phyloP scores from a whole-genome alignment of 139 green algal species.

The Chlorella sp. region DNA sequence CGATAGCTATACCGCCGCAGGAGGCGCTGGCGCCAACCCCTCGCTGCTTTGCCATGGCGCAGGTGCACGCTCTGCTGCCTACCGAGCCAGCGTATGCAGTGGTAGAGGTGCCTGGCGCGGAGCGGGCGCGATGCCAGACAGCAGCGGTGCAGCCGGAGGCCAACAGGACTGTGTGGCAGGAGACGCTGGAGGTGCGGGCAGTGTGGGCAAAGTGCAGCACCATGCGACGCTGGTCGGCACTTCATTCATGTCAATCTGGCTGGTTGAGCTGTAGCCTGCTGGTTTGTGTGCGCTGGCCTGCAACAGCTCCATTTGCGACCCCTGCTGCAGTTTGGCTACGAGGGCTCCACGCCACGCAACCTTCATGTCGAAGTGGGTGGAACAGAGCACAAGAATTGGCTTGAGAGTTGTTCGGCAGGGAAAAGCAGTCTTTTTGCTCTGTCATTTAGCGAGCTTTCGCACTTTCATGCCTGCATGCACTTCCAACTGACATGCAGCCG shows the following conservation, averaged over 20 bases:
- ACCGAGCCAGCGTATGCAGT: background rate
- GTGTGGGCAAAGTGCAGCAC: background rate
- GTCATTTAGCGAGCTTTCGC: too few relatives aligned
- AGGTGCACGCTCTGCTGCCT: conserved; percentile 23
- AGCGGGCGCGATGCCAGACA: background rate
- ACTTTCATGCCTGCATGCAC: too few relatives aligned
- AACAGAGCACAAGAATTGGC: background rate
- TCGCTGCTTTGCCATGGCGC: too few relatives aligned
- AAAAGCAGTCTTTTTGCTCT: too few relatives aligned
- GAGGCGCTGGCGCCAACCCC: too few relatives aligned
- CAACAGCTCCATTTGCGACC: background rate
- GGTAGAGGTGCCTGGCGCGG: conserved; percentile 16
- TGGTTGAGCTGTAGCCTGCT: background rate
- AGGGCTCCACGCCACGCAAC: conserved; percentile 10
- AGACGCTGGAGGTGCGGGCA: background rate
- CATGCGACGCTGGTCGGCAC: background rate
- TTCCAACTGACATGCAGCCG: too few relatives aligned
- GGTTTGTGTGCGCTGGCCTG: background rate
- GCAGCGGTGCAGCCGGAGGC: background rate
- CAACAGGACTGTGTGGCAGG: background rate
- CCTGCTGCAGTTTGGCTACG: background rate
- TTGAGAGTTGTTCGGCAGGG: background rate
- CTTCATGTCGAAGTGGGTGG: background rate
- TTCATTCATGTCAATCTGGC: background rate
- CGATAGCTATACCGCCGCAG: too few relatives aligned